Base-by-base conservation (phyloP, 805 yeast species). In the Candida stauntonica region DNA sequence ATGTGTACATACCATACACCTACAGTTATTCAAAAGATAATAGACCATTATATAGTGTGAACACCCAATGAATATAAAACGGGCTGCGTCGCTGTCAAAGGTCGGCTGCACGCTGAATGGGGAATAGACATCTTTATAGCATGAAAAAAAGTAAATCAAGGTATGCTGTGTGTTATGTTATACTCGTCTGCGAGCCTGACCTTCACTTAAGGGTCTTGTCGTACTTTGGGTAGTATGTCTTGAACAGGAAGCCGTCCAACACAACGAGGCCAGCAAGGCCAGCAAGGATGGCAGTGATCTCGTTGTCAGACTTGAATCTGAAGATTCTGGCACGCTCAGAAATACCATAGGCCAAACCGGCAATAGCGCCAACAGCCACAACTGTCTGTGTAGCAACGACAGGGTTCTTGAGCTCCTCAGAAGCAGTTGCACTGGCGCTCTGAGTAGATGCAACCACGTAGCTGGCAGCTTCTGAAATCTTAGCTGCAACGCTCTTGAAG, bases 391-490 rank as follows among this genome's bases (percentile, higher is more conserved):
- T 58, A 15, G 73, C 61, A 32, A 79, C 81, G 4, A 73, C 81
- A 0, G 86, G 86, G 63, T 79, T 78, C 51, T 76, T 67, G 46
- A 79, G 64, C 55, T 77, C 83, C 24, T 56, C 56, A 20, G 42
- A 31, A 18, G 64, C 51, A 17, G 47, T 41, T 13, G 39, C 43
- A 17, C 50, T 36, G 14, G 58, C 53, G 13, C 50, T 33, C 17
- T 46, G 38, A 6, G 58, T 43, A 19, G 56, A 33, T 15, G 50
- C 43, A 11, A 36, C 36, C 14, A 50, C 43, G 23, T 50, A 52
- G 19, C 43, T 41, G 14, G 50, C 44, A 6, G 55, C 53, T n/a
- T 42, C 32, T 3, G 54, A 49, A 26, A 56, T 26, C 24, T 48
- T 46, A 5, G 44, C 50, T 30, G 48, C 50, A 16, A 51, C 36